A percentile compares a stretch with the other conserved stretches of the same genome.
Conservation (phyloP, 768 basidiomycete species). For the Leccinum broughii region DNA sequence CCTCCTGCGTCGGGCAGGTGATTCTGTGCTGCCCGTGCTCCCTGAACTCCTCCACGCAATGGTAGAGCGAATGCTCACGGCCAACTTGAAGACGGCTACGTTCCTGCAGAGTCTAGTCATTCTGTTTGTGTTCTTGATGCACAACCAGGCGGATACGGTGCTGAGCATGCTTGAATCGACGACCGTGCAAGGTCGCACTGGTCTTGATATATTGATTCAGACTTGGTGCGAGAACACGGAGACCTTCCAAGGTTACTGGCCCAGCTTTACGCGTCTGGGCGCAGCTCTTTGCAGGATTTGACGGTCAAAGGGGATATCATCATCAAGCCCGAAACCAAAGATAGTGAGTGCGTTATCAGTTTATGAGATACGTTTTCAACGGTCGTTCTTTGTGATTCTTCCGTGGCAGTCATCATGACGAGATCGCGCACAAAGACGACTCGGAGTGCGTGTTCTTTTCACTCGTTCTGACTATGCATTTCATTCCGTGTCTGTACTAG, state of each 20-base stretch:
- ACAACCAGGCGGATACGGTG: slow-evolving; percentile 81
- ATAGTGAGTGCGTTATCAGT: slow-evolving; percentile 57
- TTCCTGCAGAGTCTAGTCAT: slow-evolving; percentile 92
- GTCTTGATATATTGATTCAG: slow-evolving; percentile 84
- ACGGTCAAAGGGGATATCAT: slow-evolving; percentile 92
- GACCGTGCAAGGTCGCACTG: slow-evolving; percentile 57
- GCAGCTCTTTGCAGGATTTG: slow-evolving; percentile 66
- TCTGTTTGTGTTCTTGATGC: slow-evolving; percentile 92
- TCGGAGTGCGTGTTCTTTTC: slow-evolving; percentile 51
- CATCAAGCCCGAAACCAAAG: slow-evolving; percentile 72
- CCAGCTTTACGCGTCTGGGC: slow-evolving; percentile 65
- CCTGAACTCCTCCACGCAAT: slow-evolving; percentile 87
- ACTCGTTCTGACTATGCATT: slow-evolving; percentile 12
- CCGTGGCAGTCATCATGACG: slow-evolving; percentile 86
- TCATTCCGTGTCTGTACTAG: slow-evolving; percentile 40
- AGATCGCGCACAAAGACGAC: slow-evolving; percentile 78
- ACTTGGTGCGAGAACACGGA: slow-evolving; percentile 96
- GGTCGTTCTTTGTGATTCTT: slow-evolving; percentile 23
- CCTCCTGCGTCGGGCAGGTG: slow-evolving; percentile 80
- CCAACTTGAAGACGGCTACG: slow-evolving; percentile 71
- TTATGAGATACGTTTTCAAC: slow-evolving; percentile 14
- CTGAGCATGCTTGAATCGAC: slow-evolving; percentile 74
- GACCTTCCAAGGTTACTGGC: slow-evolving; percentile 93
- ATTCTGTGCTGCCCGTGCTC: slow-evolving; percentile 77
- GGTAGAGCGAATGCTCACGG: slow-evolving; percentile 74